A percentile compares a stretch with the other conserved stretches of the same genome.
These are phyloP conservation scores for Helotiales sp. DNA, from an alignment of 2,329 filamentous ascomycete species.

Conservation along the genomic window DNA sequence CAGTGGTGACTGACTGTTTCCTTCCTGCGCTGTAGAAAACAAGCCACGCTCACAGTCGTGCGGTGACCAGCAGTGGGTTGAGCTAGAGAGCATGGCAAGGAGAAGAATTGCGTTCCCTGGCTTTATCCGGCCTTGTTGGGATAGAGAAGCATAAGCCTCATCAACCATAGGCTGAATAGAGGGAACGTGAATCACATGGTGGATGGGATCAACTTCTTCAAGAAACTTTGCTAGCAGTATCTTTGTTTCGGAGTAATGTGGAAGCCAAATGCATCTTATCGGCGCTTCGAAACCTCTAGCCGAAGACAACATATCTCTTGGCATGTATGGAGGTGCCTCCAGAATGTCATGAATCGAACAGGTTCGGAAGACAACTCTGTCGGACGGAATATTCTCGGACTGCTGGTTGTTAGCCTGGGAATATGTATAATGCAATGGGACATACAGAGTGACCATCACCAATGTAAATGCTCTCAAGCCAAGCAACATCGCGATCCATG, in stretches of 20 bases:
- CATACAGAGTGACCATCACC: slow-evolving; percentile 6
- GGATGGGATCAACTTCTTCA: slow-evolving; percentile 10
- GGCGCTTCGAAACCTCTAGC: neutral
- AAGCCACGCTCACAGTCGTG: slow-evolving; percentile 8
- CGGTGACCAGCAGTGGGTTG: slow-evolving; percentile 12
- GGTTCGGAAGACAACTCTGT: slow-evolving; percentile 10
- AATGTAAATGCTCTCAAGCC: slow-evolving; percentile 13
- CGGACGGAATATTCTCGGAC: neutral
- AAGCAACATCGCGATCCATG: slow-evolving; percentile 12
- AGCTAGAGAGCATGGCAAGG: slow-evolving; percentile 10
- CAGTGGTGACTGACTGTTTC: slow-evolving; percentile 30
- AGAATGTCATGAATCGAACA: slow-evolving; percentile 16
- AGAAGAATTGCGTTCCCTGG: slow-evolving; percentile 8
- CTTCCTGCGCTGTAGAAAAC: slow-evolving; percentile 22
- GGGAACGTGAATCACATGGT: slow-evolving; percentile 16
- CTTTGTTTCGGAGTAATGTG: slow-evolving; percentile 11
- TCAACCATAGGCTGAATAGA: slow-evolving; percentile 13
- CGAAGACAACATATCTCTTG: neutral
- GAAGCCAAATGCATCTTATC: slow-evolving; percentile 19
- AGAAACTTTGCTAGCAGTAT: slow-evolving; percentile 19
- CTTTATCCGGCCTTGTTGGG: slow-evolving; percentile 8
- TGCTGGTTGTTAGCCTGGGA: neutral
- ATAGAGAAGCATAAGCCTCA: slow-evolving; percentile 11
- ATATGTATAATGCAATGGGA: neutral
- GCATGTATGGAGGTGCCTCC: slow-evolving; percentile 8